Conservation (phyloP, 371 early-diverging fungal genomes). For the Furculomyces boomerangus region DNA sequence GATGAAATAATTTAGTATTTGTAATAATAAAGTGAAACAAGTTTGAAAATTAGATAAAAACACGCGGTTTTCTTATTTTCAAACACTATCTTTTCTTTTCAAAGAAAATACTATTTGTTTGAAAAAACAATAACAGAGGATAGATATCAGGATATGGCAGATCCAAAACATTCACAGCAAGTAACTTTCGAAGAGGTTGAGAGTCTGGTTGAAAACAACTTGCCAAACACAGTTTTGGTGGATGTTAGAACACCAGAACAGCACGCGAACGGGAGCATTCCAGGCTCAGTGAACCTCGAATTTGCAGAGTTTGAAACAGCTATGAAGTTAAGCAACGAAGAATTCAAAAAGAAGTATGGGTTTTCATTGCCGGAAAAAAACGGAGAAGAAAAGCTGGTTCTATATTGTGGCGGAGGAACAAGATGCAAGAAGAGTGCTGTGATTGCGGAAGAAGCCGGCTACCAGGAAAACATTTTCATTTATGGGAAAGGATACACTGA, state of each 20-base stretch:
- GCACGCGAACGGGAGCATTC: background rate
- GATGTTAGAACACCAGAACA: conserved; percentile 1
- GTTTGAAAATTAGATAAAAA: too few relatives aligned
- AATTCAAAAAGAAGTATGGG: background rate
- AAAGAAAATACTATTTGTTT: too few relatives aligned
- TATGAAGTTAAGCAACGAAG: background rate
- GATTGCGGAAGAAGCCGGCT: background rate
- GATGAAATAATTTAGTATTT: too few relatives aligned
- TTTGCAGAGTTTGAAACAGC: conserved; percentile 1
- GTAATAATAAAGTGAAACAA: too few relatives aligned
- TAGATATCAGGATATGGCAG: background rate
- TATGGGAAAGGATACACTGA: background rate
- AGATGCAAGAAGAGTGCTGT: background rate
- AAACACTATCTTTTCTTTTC: too few relatives aligned
- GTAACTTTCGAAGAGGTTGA: background rate
- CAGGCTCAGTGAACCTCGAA: background rate
- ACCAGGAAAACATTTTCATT: background rate
- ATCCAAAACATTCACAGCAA: background rate
- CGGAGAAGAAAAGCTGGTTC: background rate
- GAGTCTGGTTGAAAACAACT: background rate
- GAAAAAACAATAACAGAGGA: too few relatives aligned
- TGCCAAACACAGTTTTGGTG: background rate
- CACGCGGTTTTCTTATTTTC: too few relatives aligned
- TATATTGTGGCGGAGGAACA: conserved; percentile 1
- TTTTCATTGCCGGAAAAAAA: background rate